Base-by-base conservation (phyloP, 306 rosid genomes). In the Prosopis cineraria region DNA sequence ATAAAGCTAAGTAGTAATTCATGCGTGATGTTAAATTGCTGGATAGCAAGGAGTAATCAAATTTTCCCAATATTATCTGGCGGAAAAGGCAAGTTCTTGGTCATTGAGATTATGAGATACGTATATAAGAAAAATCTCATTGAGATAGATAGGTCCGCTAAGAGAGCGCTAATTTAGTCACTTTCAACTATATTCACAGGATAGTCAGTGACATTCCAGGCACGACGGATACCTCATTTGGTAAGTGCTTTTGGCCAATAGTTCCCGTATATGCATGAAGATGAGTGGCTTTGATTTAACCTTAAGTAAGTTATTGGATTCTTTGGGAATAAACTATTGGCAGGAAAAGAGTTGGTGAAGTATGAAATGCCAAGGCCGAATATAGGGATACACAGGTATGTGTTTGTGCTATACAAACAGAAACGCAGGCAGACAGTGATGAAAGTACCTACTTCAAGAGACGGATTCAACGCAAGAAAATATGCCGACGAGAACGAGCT, bases 361-460 rank as follows among this genome's bases (percentile, higher is more conserved):
- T 92, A 92, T 70, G 98, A 94, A 77, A 85, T 82, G 70, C 97
- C 98, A 73, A 68, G 81, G 74, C 98, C 98, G 24, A 85, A 83
- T 65, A 90, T 94, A 85, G 97, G 98, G 39, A 94, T 94, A 19
- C 98, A 94, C 78, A 89, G 97, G 88, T 94, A 82, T 72, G 98
- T 92, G 84, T 89, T 94, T 48, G 75, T 92, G 1, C 82, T 94
- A 4, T 92, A 40, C 90, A 91, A 94, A 83, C 98, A 94, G 85
- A 90, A 87, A 66, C 10, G 83, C 3, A 87, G 95, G 63, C 88
- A 89, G 67, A 65, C 74, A 53, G 86, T 88, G 76, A 75, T 17
- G 22, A 48, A 85, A 29, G 47, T 34, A 30, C 97, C 93, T 12
- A 17, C 68, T 55, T 84, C 90, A 70, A 94, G 87, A 73, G 98